Conservation (phyloP, 495 filamentous ascomycete species). For the Penicillium herquei region DNA sequence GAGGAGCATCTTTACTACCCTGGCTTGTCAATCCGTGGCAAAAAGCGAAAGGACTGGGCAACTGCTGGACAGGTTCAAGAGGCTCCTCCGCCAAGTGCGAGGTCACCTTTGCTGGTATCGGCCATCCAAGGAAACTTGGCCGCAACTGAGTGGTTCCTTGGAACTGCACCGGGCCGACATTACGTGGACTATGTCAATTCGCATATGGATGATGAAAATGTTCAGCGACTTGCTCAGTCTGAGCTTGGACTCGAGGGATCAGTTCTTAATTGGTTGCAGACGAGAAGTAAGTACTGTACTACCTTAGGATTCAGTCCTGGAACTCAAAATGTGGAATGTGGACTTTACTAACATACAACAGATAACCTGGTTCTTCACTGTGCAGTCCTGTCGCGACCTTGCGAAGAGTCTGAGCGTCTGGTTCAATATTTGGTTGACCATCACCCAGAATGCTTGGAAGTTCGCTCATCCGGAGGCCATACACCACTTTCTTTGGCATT, state of each 20-base stretch:
- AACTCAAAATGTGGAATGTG: not conserved
- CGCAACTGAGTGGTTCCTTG: slow-evolving; percentile 67
- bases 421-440: slow-evolving; percentile 60
- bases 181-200: slow-evolving; percentile 63
- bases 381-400: slow-evolving; percentile 50
- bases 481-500: slow-evolving; percentile 65
- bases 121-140: slow-evolving; percentile 56
- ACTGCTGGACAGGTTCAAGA: slow-evolving; percentile 41
- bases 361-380: slow-evolving; percentile 65
- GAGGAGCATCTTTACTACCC: slow-evolving; percentile 68
- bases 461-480: slow-evolving; percentile 49
- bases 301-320: not conserved
- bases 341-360: slow-evolving; percentile 18
- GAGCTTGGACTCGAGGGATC: slow-evolving; percentile 58
- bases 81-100: not conserved
- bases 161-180: slow-evolving; percentile 57
- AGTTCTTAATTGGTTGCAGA: slow-evolving; percentile 58
- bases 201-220: slow-evolving; percentile 51
- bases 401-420: slow-evolving; percentile 46
- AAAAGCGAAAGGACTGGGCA: slow-evolving; percentile 66
- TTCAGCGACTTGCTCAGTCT: slow-evolving; percentile 53
- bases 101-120: slow-evolving; percentile 58
- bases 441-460: slow-evolving; percentile 56
- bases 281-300: slow-evolving; percentile 41
- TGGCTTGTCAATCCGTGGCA: slow-evolving; percentile 68